phyloP scores from a whole-genome alignment of 2,329 filamentous ascomycete species.

The Zymoseptoria crescenta region DNA sequence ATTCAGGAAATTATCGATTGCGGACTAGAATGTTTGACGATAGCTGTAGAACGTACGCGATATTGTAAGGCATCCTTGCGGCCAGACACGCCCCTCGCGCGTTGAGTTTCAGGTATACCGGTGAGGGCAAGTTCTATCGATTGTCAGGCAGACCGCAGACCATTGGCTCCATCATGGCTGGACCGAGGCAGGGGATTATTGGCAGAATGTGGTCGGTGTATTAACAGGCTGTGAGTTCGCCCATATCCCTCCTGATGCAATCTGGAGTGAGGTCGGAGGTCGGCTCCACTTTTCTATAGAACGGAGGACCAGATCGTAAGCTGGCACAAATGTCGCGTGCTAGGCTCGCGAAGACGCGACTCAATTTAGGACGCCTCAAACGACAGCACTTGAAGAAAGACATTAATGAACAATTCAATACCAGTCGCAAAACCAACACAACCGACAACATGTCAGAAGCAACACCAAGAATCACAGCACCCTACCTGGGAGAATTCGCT shows the following conservation, averaged over 20 bases:
- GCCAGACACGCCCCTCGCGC: background rate
- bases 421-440: background rate
- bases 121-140: background rate
- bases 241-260: background rate
- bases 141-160: background rate
- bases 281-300: background rate
- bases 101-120: background rate
- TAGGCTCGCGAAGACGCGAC: background rate
- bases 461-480: constrained; percentile 74
- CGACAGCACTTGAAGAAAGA: background rate
- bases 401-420: background rate
- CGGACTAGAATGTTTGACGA: background rate
- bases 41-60: constrained; percentile 45
- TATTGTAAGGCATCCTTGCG: constrained; percentile 57
- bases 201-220: background rate
- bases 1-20: background rate
- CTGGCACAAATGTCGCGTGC: background rate
- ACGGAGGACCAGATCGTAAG: background rate
- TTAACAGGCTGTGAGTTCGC: background rate
- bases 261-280: background rate
- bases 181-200: background rate
- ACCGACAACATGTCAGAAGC: constrained; percentile 55
- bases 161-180: background rate
- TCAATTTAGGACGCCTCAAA: background rate
- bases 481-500: constrained; percentile 67